Evolutionary conservation across 148 eudicot species (phyloP), one percentile per base, ranked within the genome.

Genomic region (Salicornia ramosissima): DNA sequence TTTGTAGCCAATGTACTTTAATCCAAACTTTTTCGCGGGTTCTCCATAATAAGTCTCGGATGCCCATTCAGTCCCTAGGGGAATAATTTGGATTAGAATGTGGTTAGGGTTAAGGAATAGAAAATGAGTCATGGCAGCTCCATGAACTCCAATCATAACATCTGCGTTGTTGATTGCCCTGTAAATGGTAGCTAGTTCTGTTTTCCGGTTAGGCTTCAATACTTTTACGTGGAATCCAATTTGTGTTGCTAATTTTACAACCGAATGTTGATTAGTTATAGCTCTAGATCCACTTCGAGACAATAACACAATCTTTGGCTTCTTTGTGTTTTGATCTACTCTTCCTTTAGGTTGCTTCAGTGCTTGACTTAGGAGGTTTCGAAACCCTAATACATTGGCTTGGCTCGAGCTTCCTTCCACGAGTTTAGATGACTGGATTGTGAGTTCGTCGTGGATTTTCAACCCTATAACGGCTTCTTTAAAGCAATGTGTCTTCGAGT

Each of bases 71-170:
- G 95, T 87, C 25, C 98, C 98, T 0, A 93, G 77, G 0, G 98
- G 98, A 21, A 90, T 49, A 28, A 93, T 78, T 75, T 90, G 98
- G 11, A 93, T 83, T 34, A 90, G 78, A 19, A 84, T 80, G 8
- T 80, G 79, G 1, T 83, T 80, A 0, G 92, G 88, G 40, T 52
- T 83, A 76, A 90, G 72, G 74, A 93, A 93, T 31, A 93, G 83
- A 50, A 90, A 84, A 76, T 93, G 96, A 39, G 90, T 84, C 90
- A 90, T 84, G 62, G 95, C 95, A 10, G 98, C 98, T 47, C 98
- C 98, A 45, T 93, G 98, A 65, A 88, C 95, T 14, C 98, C 98
- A 49, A 93, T 58, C 84, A 88, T 80, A 22, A 88, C 89, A 72
- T 93, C 92, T 36, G 96, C 87, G 0, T 81, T 76, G 73, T 88